These are phyloP conservation scores for Canavalia gladiata DNA, from an alignment of 306 rosid genomes.

Conservation along the genomic window DNA sequence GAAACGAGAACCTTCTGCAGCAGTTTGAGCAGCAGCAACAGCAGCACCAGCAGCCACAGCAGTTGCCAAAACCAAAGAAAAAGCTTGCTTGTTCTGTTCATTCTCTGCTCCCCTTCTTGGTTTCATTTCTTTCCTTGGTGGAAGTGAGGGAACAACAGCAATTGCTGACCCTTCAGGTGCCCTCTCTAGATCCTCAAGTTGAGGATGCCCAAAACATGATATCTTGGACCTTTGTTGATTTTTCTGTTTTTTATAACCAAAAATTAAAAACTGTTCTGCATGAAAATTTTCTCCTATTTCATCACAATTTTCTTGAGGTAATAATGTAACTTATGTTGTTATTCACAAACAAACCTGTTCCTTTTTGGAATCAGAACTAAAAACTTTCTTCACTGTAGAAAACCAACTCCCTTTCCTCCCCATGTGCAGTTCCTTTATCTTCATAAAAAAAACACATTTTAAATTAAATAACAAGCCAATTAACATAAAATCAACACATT, in stretches of 20 bases:
- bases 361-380: constrained; percentile 68
- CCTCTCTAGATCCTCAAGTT: constrained; percentile 49
- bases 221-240: constrained; percentile 60
- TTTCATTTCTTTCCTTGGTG: constrained; percentile 51
- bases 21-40: constrained; percentile 82
- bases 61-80: constrained; percentile 85
- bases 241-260: constrained; percentile 52
- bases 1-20: constrained; percentile 74
- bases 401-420: constrained; percentile 94
- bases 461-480: constrained; percentile 26
- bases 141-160: constrained; percentile 50
- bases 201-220: constrained; percentile 67
- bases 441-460: background rate
- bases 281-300: constrained; percentile 29
- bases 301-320: background rate
- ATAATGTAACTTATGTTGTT: background rate
- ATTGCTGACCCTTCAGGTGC: constrained; percentile 42
- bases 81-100: constrained; percentile 72
- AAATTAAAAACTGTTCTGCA: background rate
- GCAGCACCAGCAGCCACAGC: constrained; percentile 91
- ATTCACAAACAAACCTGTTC: constrained; percentile 67
- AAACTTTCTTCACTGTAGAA: constrained; percentile 80
- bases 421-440: constrained; percentile 66
- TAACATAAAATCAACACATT: constrained; percentile 19
- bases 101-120: constrained; percentile 50